phyloP scores from a whole-genome alignment of 2,329 filamentous ascomycete genomes.

The Trichoderma sp. region DNA sequence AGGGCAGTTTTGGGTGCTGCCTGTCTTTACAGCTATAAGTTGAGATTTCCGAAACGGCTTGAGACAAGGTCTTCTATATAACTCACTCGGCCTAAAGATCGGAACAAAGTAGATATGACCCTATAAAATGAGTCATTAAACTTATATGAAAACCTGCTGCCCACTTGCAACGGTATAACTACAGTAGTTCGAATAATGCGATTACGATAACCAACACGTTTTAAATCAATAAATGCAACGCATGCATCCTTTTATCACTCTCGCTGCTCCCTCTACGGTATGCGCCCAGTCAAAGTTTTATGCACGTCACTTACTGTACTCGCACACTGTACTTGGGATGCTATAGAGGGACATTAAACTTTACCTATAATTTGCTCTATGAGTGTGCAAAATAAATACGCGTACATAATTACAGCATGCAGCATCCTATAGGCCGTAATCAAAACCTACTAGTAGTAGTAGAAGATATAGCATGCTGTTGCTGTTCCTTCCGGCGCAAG shows the following conservation, averaged over 20 bases:
- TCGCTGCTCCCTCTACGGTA: background rate
- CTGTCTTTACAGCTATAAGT: background rate
- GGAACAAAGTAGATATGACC: background rate
- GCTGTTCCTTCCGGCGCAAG: background rate
- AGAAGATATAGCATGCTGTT: background rate
- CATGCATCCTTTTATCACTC: background rate
- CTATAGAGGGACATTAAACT: background rate
- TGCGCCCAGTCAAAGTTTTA: background rate
- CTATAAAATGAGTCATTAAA: conserved; percentile 19
- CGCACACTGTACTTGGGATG: background rate
- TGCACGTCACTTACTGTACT: background rate
- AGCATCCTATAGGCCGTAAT: background rate
- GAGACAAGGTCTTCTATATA: background rate
- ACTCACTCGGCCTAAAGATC: background rate
- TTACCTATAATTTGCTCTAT: background rate
- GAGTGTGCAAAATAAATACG: background rate
- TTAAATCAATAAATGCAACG: background rate
- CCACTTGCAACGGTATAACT: background rate
- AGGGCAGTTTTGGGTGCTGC: background rate
- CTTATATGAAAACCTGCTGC: background rate
- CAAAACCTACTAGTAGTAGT: background rate
- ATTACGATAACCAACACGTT: background rate
- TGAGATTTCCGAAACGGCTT: background rate
- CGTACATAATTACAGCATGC: background rate
- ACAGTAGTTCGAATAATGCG: background rate